Base-by-base conservation (phyloP, 2,329 filamentous ascomycete species). In the Colletotrichum endophyticum region DNA sequence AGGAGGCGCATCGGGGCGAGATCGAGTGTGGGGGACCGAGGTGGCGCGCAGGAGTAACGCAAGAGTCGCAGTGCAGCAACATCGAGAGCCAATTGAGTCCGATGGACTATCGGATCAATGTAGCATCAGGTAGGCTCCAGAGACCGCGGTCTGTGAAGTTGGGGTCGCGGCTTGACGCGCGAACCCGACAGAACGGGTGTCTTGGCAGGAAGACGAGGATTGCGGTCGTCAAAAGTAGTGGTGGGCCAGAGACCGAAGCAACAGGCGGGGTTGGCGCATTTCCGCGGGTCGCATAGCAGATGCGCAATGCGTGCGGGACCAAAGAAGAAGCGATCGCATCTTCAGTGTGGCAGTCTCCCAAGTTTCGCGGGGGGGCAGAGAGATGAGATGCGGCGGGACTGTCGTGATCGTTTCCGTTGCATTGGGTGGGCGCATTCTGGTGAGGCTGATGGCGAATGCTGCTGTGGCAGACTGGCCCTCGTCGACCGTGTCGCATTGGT, bases 201-300 rank as follows among this genome's bases (percentile, higher is more conserved):
- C 63, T 39, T 62, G 34, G 28, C 32, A 34, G 19, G 34, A 36
- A 36, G 39, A 44, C 39, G 39, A 39, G 25, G 59, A 34, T 53
- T 59, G 39, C 27, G 67, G 34, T 56, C 67, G 22, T 22, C 39
- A 53, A 39, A 59, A 27, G 22, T 44, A n/a, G 27, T 57, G 44
- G 28, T 30, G 44, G 27, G 25, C 36, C 39, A 34, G 66, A 28
- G n/a, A 44, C 22, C 53, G 30, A 30, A 61, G 22, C 53, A 62
- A 32, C 57, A 62, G 69, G 62, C 73, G 73, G 69, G 62, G 53
- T 75, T 57, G 49, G 73, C 62, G 66, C 49, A 63, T 64, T 59
- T n/a, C 19, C 34, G 53, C n/a, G 28, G 25, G 66, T 44, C 22
- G 39, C 66, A n/a, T 63, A 22, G 34, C 63, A 44, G n/a, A 64